phyloP scores from a whole-genome alignment of 192 early-diverging fungal genomes.

The Chytriomyces hyalinus region DNA sequence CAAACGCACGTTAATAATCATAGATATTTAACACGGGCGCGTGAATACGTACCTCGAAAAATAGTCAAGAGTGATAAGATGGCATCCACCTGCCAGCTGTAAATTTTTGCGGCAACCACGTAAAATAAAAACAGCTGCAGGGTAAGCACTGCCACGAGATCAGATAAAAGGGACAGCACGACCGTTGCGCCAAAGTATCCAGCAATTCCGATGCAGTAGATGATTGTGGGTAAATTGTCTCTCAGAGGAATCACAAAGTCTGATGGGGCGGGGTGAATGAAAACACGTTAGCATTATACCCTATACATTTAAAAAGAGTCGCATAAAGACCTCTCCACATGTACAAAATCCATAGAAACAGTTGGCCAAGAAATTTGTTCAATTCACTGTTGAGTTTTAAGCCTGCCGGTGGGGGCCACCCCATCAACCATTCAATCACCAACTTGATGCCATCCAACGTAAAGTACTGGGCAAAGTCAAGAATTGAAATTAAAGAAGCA shows the following conservation, averaged over 20 bases:
- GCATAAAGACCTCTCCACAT: constrained; percentile 76
- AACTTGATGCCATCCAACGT: constrained; percentile 29
- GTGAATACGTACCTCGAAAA: constrained; percentile 74
- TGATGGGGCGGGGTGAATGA: constrained; percentile 19
- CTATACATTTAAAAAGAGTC: not conserved
- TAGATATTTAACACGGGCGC: not conserved
- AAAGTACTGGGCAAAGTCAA: constrained; percentile 20
- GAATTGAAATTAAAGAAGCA: not conserved
- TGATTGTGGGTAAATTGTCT: constrained; percentile 58
- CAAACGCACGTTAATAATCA: constrained; percentile 5
- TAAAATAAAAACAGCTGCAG: constrained; percentile 96
- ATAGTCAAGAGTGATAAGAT: constrained; percentile 89
- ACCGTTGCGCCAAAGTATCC: constrained; percentile 86
- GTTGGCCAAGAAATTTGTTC: constrained; percentile 84
- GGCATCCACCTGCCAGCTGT: constrained; percentile 87
- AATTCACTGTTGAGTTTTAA: constrained; percentile 95
- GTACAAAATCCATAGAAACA: constrained; percentile 87
- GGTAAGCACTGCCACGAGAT: constrained; percentile 82
- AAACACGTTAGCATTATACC: not conserved
- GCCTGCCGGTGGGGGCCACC: constrained; percentile 81
- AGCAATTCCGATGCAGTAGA: constrained; percentile 72
- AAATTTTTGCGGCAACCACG: constrained; percentile 88
- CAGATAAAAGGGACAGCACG: constrained; percentile 80
- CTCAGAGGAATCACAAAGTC: constrained; percentile 35
- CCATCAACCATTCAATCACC: constrained; percentile 88